Conservation (phyloP, 257 asterid species). For the Solanum appendiculatum region DNA sequence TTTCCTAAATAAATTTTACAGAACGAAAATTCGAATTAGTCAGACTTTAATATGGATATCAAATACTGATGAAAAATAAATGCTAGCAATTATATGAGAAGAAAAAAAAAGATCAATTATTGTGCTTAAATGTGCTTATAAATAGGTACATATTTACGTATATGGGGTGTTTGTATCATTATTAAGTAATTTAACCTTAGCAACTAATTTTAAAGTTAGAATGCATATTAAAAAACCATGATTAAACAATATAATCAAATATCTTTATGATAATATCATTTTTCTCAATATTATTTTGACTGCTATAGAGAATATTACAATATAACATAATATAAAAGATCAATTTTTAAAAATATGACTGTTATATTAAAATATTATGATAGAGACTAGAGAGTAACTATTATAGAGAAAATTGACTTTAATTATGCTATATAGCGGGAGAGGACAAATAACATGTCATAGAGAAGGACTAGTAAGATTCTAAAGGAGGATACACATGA, state of each 20-base stretch:
- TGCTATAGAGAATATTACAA: neutral
- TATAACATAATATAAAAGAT: neutral
- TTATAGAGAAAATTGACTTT: neutral
- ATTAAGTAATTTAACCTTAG: neutral
- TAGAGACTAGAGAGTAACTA: neutral
- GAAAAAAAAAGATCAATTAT: neutral
- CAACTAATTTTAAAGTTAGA: neutral
- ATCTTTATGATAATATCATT: neutral
- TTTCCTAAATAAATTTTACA: neutral
- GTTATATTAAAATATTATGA: neutral
- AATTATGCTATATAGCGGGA: neutral
- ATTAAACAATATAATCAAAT: neutral
- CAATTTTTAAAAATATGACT: neutral
- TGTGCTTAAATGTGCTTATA: neutral
- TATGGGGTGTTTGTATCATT: neutral
- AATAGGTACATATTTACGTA: no score
- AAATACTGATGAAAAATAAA: neutral
- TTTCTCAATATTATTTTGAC: neutral
- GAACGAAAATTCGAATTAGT: neutral
- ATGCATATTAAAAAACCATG: neutral
- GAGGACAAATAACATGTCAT: no score
- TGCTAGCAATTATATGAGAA: neutral
- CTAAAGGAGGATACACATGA: no score
- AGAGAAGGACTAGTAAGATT: no score
- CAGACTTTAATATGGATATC: neutral